A percentile compares a stretch with the other conserved stretches of the same genome.
Conservation (phyloP, 441 rosid genomes). For the Jatropha podagrica region DNA sequence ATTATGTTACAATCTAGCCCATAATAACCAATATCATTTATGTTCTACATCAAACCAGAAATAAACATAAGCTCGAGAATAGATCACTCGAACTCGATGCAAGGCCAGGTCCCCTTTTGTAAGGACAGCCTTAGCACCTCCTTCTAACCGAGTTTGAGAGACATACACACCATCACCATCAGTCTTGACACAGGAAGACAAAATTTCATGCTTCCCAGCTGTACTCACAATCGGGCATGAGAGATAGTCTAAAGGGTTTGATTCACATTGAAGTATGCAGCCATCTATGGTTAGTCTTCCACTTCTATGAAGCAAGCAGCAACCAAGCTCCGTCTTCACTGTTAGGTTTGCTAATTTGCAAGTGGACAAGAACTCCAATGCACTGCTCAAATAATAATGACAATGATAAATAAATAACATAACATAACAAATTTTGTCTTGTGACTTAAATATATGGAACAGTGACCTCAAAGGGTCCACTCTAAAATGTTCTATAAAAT, state of each 20-base stretch:
- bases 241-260: conserved; percentile 79
- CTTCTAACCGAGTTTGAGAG: conserved; percentile 80
- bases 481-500: conserved; percentile 3
- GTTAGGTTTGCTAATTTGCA: conserved; percentile 86
- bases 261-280: conserved; percentile 85
- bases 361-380: conserved; percentile 78
- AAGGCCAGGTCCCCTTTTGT: conserved; percentile 73
- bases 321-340: conserved; percentile 89
- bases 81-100: conserved; percentile 89
- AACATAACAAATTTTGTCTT: conserved; percentile 27
- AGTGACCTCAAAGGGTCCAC: conserved; percentile 19
- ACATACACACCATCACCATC: conserved; percentile 60
- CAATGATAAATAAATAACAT: conserved; percentile 7
- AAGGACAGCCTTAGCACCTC: conserved; percentile 85
- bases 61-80: conserved; percentile 60
- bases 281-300: conserved; percentile 87
- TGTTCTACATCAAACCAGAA: conserved; percentile 89
- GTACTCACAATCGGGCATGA: conserved; percentile 88
- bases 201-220: conserved; percentile 39
- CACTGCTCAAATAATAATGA: conserved; percentile 42
- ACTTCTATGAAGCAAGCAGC: conserved; percentile 90
- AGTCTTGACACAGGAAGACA: conserved; percentile 39
- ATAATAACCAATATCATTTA: conserved; percentile 20
- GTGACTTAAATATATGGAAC: neutral
- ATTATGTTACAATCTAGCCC: conserved; percentile 19